Evolutionary conservation across 345 rosid genomes (phyloP).

Genomic region (Aquilaria malaccensis): DNA sequence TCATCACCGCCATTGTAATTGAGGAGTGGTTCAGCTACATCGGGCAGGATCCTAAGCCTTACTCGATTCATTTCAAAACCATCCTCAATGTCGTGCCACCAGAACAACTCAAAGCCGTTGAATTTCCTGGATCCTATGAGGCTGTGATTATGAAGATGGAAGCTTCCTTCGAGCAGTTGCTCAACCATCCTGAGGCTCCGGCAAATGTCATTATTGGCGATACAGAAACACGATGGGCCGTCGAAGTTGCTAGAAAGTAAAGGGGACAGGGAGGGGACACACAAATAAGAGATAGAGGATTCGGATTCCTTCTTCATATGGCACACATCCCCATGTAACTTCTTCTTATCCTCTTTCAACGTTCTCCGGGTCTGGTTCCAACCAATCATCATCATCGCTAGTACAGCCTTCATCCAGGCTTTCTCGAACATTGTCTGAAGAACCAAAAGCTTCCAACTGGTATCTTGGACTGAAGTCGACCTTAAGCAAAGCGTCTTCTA

Average conservation of each 20-base stretch:
- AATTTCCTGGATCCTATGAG: conserved; percentile 23
- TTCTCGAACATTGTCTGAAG: no score
- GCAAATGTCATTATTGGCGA: conserved; percentile 29
- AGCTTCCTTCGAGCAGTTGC: conserved; percentile 32
- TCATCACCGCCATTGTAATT: conserved; percentile 25
- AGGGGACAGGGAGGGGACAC: no score
- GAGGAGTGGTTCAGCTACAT: conserved; percentile 33
- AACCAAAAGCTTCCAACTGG: no score
- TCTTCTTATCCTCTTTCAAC: no score
- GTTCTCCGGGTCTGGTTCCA: no score
- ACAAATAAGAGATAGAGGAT: no score
- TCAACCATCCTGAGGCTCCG: conserved; percentile 32
- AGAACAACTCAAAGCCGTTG: conserved; percentile 18
- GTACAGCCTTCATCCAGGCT: no score
- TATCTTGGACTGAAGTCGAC: no score
- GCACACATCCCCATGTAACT: no score
- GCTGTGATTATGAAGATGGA: conserved; percentile 30
- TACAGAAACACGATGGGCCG: conserved; percentile 27
- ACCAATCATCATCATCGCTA: no score
- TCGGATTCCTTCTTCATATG: no score
- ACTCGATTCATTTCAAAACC: conserved; percentile 12
- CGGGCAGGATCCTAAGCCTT: conserved; percentile 14
- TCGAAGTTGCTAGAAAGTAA: conserved; percentile 6
- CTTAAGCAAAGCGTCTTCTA: no score
- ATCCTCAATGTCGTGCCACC: conserved; percentile 29